phyloP scores from a whole-genome alignment of 441 rosid genomes.

The Gossypium trilobum region DNA sequence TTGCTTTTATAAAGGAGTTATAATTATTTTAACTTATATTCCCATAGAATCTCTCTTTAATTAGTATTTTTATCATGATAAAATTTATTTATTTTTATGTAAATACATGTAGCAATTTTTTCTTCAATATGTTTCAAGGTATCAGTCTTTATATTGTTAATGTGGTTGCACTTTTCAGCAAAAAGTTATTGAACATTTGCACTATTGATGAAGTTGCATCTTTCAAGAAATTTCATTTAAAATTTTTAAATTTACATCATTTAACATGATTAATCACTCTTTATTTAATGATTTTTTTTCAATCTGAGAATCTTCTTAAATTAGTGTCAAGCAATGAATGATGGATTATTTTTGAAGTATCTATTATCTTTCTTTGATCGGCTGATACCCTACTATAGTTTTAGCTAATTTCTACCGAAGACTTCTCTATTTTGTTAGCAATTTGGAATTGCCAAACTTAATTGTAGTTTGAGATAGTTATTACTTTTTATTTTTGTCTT shows the following conservation, averaged over 20 bases:
- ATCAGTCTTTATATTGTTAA: not conserved
- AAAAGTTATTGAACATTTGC: not conserved
- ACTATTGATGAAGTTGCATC: not conserved
- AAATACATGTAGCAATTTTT: not conserved
- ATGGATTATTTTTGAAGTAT: not conserved
- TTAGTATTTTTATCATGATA: not conserved
- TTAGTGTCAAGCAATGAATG: not conserved
- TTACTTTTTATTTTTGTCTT: not conserved
- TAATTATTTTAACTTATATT: not conserved
- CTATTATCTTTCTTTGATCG: not conserved
- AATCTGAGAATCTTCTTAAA: not conserved
- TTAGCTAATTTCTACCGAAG: not conserved
- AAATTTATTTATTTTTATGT: not conserved
- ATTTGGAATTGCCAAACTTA: not conserved
- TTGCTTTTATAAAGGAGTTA: not conserved
- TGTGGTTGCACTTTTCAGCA: not conserved
- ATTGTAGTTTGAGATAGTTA: not conserved
- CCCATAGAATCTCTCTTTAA: not conserved
- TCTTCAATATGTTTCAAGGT: not conserved
- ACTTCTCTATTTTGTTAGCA: not conserved
- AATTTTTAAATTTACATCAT: not conserved
- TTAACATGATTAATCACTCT: not conserved
- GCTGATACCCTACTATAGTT: not conserved
- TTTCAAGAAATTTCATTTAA: not conserved
- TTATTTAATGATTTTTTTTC: not conserved